phyloP scores from a whole-genome alignment of 2,329 filamentous ascomycete species.

The Lecanicillium sp. region DNA sequence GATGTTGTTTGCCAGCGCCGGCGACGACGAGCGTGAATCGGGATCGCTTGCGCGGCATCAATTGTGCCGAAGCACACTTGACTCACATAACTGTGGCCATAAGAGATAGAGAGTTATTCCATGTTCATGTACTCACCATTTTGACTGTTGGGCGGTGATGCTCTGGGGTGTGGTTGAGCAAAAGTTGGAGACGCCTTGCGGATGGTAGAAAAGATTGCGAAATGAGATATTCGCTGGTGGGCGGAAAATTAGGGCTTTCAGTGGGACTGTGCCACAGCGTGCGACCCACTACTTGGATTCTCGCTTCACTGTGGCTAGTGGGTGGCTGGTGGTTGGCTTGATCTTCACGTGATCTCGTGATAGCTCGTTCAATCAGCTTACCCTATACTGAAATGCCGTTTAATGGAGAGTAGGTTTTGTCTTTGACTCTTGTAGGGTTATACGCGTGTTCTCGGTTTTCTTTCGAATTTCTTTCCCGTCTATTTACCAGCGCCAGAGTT shows the following conservation, averaged over 20 bases:
- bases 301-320: constrained; percentile 14
- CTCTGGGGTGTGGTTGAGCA: constrained; percentile 20
- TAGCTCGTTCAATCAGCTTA: background rate
- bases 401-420: background rate
- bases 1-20: constrained; percentile 25
- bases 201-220: constrained; percentile 23
- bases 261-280: constrained; percentile 1
- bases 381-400: constrained; percentile 6
- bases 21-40: constrained; percentile 18
- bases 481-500: too few species aligned
- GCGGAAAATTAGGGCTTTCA: constrained; percentile 33
- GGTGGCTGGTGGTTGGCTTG: constrained; percentile 7
- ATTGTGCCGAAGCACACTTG: constrained; percentile 29
- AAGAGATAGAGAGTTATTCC: constrained; percentile 28
- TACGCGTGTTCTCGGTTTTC: background rate
- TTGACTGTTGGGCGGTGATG: constrained; percentile 32
- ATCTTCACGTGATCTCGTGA: constrained; percentile 13
- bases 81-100: constrained; percentile 34
- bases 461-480: background rate
- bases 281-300: constrained; percentile 18
- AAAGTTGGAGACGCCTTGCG: constrained; percentile 27
- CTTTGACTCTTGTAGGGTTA: background rate
- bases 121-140: constrained; percentile 34
- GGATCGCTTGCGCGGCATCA: constrained; percentile 25
- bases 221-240: constrained; percentile 29